phyloP scores from a whole-genome alignment of 352 stramenopile genomes.

The Phytophthora ohioensis region DNA sequence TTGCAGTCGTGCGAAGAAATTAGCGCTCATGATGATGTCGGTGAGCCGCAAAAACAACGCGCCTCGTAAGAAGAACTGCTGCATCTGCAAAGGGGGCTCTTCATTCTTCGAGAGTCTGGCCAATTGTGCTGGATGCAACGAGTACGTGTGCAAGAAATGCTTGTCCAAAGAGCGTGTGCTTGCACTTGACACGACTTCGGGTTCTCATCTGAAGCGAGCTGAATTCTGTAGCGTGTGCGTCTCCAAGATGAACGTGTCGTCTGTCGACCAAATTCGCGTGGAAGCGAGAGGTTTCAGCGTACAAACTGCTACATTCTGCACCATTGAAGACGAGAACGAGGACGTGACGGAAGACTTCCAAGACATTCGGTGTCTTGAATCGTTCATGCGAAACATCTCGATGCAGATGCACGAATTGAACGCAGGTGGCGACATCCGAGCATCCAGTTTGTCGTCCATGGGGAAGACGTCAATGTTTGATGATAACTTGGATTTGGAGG shows the following conservation, averaged over 20 bases:
- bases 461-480: constrained; percentile 1
- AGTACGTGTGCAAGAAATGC: constrained; percentile 24
- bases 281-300: neutral
- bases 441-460: constrained; percentile 21
- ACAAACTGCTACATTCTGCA: neutral
- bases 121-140: constrained; percentile 18
- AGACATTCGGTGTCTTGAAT: constrained; percentile 17
- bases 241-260: constrained; percentile 9
- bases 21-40: constrained; percentile 12
- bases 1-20: constrained; percentile 28
- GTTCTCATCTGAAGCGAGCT: constrained; percentile 9
- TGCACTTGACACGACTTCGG: constrained; percentile 9
- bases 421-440: constrained; percentile 10
- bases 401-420: constrained; percentile 14
- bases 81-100: constrained; percentile 9
- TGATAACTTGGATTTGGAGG: constrained; percentile 6
- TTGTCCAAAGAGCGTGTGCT: constrained; percentile 19
- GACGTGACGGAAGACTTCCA: constrained; percentile 3
- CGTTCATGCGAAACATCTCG: constrained; percentile 22
- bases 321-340: constrained; percentile 3
- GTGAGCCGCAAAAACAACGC: neutral
- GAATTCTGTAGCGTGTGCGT: constrained; percentile 25
- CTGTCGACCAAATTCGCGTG: constrained; percentile 6
- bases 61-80: constrained; percentile 19
- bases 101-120: constrained; percentile 24